Percentiles rank a stretch among this genome's conserved stretches.
These are phyloP conservation scores for Termitomyces sp. DNA, from an alignment of 768 basidiomycete genomes.

Conservation along the genomic window DNA sequence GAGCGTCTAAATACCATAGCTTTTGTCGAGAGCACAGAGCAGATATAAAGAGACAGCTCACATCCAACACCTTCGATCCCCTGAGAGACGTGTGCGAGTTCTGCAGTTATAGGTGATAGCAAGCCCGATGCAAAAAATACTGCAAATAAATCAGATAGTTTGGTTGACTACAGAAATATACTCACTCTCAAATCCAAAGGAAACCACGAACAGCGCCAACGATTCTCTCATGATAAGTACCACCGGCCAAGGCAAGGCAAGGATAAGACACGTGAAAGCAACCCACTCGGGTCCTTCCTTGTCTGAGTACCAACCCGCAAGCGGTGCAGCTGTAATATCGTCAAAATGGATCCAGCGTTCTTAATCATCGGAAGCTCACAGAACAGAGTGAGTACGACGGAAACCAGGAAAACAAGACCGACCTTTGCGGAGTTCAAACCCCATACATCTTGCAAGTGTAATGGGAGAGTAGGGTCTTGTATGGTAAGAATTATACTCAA, in stretches of 20 bases:
- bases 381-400: slow-evolving; percentile 57
- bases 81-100: slow-evolving; percentile 58
- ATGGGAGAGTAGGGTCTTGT: slow-evolving; percentile 53
- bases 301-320: slow-evolving; percentile 59
- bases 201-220: slow-evolving; percentile 43
- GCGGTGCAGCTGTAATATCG: slow-evolving; percentile 40
- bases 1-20: slow-evolving; percentile 46
- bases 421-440: slow-evolving; percentile 42
- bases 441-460: slow-evolving; percentile 49
- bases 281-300: slow-evolving; percentile 52
- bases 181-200: slow-evolving; percentile 53
- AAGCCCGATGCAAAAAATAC: slow-evolving; percentile 60
- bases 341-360: neutral
- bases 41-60: slow-evolving; percentile 24
- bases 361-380: slow-evolving; percentile 34
- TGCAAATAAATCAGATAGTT: slow-evolving; percentile 20
- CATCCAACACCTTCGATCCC: slow-evolving; percentile 64
- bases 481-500: slow-evolving; percentile 41
- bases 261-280: slow-evolving; percentile 38
- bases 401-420: slow-evolving; percentile 64
- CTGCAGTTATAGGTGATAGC: slow-evolving; percentile 58
- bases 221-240: slow-evolving; percentile 42
- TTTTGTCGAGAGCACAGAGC: neutral
- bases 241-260: slow-evolving; percentile 62
- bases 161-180: neutral